Base-by-base conservation (phyloP, 192 early-diverging fungal genomes). In the Chytriomyces sp. region DNA sequence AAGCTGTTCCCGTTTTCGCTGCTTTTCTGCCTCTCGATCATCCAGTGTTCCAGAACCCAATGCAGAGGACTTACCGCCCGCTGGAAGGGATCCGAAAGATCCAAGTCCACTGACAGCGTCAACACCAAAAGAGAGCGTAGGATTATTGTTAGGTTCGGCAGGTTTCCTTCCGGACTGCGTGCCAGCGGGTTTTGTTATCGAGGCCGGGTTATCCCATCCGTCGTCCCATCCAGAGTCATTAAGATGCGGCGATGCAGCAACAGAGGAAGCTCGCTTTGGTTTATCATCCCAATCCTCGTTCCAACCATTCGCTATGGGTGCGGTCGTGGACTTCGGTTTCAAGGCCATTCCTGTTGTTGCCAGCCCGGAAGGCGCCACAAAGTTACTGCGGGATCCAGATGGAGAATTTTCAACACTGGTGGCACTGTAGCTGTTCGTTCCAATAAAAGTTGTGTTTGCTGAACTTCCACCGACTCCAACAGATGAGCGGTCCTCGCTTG, bases 1-100 rank as follows among this genome's bases (percentile, higher is more conserved):
- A 5, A 73, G 52, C 52, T 73, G 71, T 49, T 73, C 71, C 0
- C 60, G 58, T 52, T 73, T 73, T 26, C 37, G 17, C 34, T 63
- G 58, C 60, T 63, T 73, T 26, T 59, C 71, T 5, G 71, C 60
- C 55, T 73, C 71, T 17, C 65, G 65, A 37, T 68, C 65, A n/a
- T 36, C 26, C 65, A 5, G 33, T 36, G 55, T 44, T 61, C 37
- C 26, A 33, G 5, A 30, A 28, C 14, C 12, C 12, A 25, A 22
- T 34, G 7, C 6, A 10, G 5, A 12, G 7, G n/a, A n/a, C n/a
- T n/a, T n/a, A n/a, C n/a, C n/a, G n/a, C n/a, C n/a, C n/a, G n/a
- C n/a, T 49, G 44, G 12, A 14, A 14, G 44, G n/a, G 44, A 10
- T 49, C n/a, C n/a, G 10, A n/a, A 49, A 49, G 44, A n/a, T 14